Evolutionary conservation across 2,329 filamentous ascomycete species (phyloP), one percentile per base, ranked within the genome.

Genomic region (Phoma sp.): DNA sequence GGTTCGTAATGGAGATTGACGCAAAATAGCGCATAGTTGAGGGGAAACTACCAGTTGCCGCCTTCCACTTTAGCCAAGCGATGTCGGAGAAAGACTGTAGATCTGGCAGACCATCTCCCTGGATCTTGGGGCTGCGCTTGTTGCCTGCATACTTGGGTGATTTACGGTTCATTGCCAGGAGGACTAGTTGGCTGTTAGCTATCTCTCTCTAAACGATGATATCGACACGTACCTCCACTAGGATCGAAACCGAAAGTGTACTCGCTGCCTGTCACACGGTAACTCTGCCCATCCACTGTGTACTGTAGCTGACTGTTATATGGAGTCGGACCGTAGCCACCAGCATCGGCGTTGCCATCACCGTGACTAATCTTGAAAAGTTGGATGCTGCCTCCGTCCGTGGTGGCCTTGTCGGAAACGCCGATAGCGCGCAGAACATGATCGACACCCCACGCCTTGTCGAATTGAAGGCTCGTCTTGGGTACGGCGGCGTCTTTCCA

Each of bases 31-130:
- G 42, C 32, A 56, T 50, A 3, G 33, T 18, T 10, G 52, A 39
- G 11, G 46, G 52, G 4, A 18, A n/a, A 6, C 5, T 39, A 12
- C 43, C 42, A 3, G 33, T 39, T 12, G 15, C 25, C 5, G 36
- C 39, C 12, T 46, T 49, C 52, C 52, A 55, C 25, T 55, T 55
- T 18, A 46, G 14, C 46, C 52, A 55, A 25, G 40, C 46, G 3
- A 55, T 12, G 18, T 49, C 46, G 20, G 52, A 55, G n/a, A 55
- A 50, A 5, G 46, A 40, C 12, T 40, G 39, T 2, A 55, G 39
- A 9, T 50, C 23, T 11, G 52, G 46, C n/a, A 55, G n/a, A 3
- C 25, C 33, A 10, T 42, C 25, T 6, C 40, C 52, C 32, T 55
- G 33, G 17, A 50, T 25, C n/a, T 37, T 46, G 17, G 52, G 52